phyloP scores from a whole-genome alignment of 1,139 yeast species.

The Yamadazyma oceani region DNA sequence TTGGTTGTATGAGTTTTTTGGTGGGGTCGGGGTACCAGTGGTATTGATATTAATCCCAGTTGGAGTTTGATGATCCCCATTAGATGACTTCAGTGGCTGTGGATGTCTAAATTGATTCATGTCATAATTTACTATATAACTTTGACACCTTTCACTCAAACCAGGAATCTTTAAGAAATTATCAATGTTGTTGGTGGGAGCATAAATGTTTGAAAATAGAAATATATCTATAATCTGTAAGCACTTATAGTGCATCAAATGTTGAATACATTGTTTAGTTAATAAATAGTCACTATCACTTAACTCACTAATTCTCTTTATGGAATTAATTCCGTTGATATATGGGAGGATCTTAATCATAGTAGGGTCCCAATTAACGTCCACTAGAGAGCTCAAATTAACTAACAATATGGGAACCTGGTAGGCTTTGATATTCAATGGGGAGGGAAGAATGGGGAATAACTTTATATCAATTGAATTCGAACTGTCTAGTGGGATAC shows the following conservation, averaged over 20 bases:
- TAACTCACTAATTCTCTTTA: conserved; percentile 70
- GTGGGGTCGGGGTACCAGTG: no score
- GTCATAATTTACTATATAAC: conserved; percentile 56
- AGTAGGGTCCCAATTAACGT: conserved; percentile 96
- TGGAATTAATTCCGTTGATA: conserved; percentile 85
- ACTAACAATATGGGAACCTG: conserved; percentile 93
- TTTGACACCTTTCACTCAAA: conserved; percentile 84
- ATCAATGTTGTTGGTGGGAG: conserved; percentile 79
- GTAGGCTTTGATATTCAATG: conserved; percentile 66
- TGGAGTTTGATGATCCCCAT: conserved; percentile 2
- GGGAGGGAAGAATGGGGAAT: conserved; percentile 84
- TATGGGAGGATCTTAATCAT: conserved; percentile 84
- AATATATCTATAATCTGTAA: conserved; percentile 81
- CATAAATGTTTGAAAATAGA: conserved; percentile 85
- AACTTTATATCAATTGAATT: conserved; percentile 90
- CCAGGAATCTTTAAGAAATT: conserved; percentile 61
- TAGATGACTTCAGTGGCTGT: background rate
- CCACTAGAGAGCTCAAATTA: conserved; percentile 65
- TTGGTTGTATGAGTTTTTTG: no score
- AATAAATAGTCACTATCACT: conserved; percentile 80
- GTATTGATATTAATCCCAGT: conserved; percentile 4
- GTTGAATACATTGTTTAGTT: conserved; percentile 87
- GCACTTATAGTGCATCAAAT: conserved; percentile 85
- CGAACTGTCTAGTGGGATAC: conserved; percentile 87
- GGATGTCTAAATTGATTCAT: conserved; percentile 3